phyloP scores from a whole-genome alignment of 495 filamentous ascomycete genomes.

The Staphylotrichum tortipilum region DNA sequence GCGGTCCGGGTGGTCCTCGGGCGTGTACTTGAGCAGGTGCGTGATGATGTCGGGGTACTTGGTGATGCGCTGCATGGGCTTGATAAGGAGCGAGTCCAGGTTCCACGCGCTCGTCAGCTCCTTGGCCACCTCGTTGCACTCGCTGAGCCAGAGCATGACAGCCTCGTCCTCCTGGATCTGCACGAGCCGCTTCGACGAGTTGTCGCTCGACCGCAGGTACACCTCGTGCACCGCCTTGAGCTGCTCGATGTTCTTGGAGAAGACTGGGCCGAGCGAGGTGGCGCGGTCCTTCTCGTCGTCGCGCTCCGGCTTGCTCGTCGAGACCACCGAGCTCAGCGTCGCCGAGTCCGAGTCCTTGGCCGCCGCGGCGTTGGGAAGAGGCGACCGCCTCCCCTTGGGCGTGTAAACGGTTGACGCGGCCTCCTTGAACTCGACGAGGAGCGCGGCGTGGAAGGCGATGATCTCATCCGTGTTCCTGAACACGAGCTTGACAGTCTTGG shows the following conservation, averaged over 20 bases:
- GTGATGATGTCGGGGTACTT: constrained; percentile 84
- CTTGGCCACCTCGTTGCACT: constrained; percentile 78
- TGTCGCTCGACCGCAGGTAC: constrained; percentile 79
- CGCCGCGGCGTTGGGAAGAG: constrained; percentile 23
- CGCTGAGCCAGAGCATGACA: constrained; percentile 82
- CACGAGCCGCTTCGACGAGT: constrained; percentile 68
- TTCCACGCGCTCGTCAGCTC: constrained; percentile 92
- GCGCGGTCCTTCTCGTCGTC: constrained; percentile 55
- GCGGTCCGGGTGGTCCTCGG: constrained; percentile 73
- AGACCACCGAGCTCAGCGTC: constrained; percentile 22
- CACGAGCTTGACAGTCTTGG: constrained; percentile 74
- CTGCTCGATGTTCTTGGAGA: constrained; percentile 58
- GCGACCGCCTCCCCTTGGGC: constrained; percentile 38
- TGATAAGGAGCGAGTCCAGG: constrained; percentile 86
- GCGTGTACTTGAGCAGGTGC: constrained; percentile 69
- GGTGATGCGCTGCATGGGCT: constrained; percentile 83
- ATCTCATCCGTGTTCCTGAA: constrained; percentile 88
- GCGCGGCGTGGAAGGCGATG: constrained; percentile 67
- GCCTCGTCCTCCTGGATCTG: constrained; percentile 62
- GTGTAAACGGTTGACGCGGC: constrained; percentile 66
- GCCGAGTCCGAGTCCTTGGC: constrained; percentile 24
- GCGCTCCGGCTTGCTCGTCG: constrained; percentile 26
- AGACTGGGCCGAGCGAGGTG: constrained; percentile 72
- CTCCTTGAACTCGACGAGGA: constrained; percentile 69
- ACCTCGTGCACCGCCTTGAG: constrained; percentile 82